These are phyloP conservation scores for Saturnispora sekii DNA, from an alignment of 805 yeast genomes.

Conservation along the genomic window DNA sequence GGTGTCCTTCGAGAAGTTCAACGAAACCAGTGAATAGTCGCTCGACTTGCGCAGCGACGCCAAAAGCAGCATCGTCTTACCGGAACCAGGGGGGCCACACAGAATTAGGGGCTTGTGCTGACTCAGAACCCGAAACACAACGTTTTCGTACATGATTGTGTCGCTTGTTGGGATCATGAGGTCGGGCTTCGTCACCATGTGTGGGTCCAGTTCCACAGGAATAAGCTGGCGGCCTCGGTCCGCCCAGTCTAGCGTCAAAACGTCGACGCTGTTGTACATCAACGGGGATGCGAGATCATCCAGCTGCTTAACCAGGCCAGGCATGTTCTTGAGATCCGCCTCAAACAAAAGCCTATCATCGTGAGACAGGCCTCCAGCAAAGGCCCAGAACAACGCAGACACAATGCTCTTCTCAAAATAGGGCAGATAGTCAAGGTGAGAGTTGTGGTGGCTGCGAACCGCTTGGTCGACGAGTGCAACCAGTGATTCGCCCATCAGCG, in stretches of 20 bases:
- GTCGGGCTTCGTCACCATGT: constrained; percentile 50
- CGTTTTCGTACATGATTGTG: constrained; percentile 55
- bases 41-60: constrained; percentile 53
- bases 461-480: constrained; percentile 19
- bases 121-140: constrained; percentile 47
- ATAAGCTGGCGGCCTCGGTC: constrained; percentile 34
- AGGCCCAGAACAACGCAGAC: constrained; percentile 49
- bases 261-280: constrained; percentile 35
- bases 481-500: constrained; percentile 31
- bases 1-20: constrained; percentile 81
- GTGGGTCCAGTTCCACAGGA: constrained; percentile 40
- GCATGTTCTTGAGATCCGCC: constrained; percentile 17
- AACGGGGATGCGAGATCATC: constrained; percentile 14
- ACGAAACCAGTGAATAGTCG: constrained; percentile 48
- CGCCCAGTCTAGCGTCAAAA: constrained; percentile 40
- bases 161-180: constrained; percentile 72
- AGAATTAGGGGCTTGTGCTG: constrained; percentile 55
- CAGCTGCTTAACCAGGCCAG: constrained; percentile 13
- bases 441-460: constrained; percentile 17
- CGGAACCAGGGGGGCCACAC: constrained; percentile 97
- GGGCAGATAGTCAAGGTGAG: constrained; percentile 20
- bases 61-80: constrained; percentile 85
- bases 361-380: constrained; percentile 45
- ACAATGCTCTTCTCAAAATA: constrained; percentile 29
- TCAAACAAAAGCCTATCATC: constrained; percentile 33